Evolutionary conservation across 345 rosid species (phyloP).

Genomic region (Euphorbia lathyris): DNA sequence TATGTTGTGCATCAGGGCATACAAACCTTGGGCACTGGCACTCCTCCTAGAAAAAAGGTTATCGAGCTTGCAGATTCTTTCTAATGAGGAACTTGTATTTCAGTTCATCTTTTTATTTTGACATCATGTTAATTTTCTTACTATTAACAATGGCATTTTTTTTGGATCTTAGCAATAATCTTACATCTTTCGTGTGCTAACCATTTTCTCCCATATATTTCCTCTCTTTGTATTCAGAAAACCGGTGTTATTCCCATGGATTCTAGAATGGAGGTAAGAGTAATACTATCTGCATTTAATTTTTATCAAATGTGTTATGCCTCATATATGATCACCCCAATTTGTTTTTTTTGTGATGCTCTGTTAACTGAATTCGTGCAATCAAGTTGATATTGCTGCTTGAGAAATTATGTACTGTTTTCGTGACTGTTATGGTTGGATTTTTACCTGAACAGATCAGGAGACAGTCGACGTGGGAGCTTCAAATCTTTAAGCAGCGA

Average conservation of each 20-base stretch:
- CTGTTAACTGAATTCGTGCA: too few relatives aligned
- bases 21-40: constrained; percentile 78
- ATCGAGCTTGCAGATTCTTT: not conserved
- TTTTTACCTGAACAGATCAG: constrained; percentile 50
- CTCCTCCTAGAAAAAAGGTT: constrained; percentile 31
- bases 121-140: too few relatives aligned
- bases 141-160: too few relatives aligned
- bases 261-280: constrained; percentile 56
- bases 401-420: too few relatives aligned
- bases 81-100: not conserved
- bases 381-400: too few relatives aligned
- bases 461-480: constrained; percentile 92
- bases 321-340: too few relatives aligned
- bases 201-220: not conserved
- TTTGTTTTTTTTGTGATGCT: too few relatives aligned
- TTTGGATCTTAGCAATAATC: not conserved
- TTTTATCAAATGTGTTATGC: too few relatives aligned
- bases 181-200: not conserved
- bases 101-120: not conserved
- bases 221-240: constrained; percentile 9
- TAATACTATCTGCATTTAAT: not conserved
- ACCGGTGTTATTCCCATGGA: constrained; percentile 9
- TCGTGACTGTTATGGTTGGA: not conserved
- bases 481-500: constrained; percentile 58
- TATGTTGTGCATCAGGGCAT: constrained; percentile 84